Conservation (phyloP, 805 yeast genomes). For the Huiozyma sinensis region DNA sequence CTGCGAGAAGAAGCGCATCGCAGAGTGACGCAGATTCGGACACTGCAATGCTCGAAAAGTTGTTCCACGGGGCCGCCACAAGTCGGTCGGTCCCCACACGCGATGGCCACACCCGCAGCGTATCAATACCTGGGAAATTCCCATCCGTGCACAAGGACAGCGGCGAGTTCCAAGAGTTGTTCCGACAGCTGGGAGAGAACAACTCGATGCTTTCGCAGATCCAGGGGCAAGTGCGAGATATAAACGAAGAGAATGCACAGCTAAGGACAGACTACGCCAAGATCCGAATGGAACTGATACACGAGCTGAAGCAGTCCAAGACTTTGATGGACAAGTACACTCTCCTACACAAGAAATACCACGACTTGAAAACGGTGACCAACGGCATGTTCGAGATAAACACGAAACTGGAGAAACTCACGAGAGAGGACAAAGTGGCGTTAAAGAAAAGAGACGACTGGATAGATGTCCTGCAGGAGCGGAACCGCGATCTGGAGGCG, state of each 20-base stretch:
- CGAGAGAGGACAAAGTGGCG: slow-evolving; percentile 17
- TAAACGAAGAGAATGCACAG: neutral
- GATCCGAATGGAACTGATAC: slow-evolving; percentile 23
- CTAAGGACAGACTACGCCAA: slow-evolving; percentile 18
- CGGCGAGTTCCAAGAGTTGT: slow-evolving; percentile 11
- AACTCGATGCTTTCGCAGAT: slow-evolving; percentile 10
- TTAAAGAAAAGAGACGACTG: slow-evolving; percentile 18
- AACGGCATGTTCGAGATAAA: slow-evolving; percentile 6
- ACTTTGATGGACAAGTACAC: slow-evolving; percentile 29
- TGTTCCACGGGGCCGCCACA: neutral
- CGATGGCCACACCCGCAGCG: neutral
- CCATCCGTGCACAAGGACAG: slow-evolving; percentile 6
- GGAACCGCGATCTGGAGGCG: slow-evolving; percentile 4
- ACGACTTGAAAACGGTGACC: slow-evolving; percentile 14
- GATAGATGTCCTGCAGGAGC: slow-evolving; percentile 23
- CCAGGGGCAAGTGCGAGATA: slow-evolving; percentile 6
- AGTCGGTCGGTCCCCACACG: neutral
- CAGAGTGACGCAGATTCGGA: neutral
- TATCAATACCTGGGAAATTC: slow-evolving; percentile 22
- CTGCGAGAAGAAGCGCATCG: neutral
- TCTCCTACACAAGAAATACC: slow-evolving; percentile 25
- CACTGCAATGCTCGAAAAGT: neutral
- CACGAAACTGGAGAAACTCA: slow-evolving; percentile 12
- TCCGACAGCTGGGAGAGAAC: slow-evolving; percentile 20
- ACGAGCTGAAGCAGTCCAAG: slow-evolving; percentile 27